Percentiles rank a stretch among this genome's conserved stretches.
Conservation (phyloP, 306 rosid genomes). For the Cucumis cinereus region DNA sequence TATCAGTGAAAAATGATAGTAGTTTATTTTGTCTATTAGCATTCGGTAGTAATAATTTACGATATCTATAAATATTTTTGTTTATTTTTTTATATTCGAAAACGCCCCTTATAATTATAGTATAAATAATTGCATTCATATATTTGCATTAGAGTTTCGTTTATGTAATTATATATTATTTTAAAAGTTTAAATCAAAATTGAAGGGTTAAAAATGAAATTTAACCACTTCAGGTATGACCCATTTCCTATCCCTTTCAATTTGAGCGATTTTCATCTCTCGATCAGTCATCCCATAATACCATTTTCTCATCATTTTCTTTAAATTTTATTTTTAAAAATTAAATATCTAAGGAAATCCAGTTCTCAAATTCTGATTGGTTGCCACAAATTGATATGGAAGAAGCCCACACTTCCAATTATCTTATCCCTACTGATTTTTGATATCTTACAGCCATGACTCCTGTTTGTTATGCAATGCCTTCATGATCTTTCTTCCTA, state of each 20-base stretch:
- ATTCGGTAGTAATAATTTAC: too few species aligned
- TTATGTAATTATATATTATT: too few species aligned
- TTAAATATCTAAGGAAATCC: slow-evolving; percentile 30
- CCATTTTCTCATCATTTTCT: background rate
- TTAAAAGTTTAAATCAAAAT: too few species aligned
- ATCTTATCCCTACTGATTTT: slow-evolving; percentile 33
- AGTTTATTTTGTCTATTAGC: too few species aligned
- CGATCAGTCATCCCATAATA: slow-evolving; percentile 31
- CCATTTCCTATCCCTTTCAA: background rate
- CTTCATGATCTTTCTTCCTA: background rate
- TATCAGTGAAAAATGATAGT: too few species aligned
- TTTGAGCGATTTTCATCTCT: slow-evolving; percentile 10
- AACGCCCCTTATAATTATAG: too few species aligned
- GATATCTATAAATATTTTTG: too few species aligned
- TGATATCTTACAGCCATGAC: background rate
- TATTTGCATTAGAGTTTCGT: too few species aligned
- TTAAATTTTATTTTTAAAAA: background rate
- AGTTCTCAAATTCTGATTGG: slow-evolving; percentile 29
- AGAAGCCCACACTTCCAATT: slow-evolving; percentile 29
- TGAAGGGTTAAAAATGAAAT: too few species aligned
- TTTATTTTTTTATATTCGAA: too few species aligned
- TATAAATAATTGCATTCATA: too few species aligned
- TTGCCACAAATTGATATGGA: slow-evolving; percentile 21
- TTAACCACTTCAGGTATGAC: background rate
- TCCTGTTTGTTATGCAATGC: background rate